These are phyloP conservation scores for Aspergillus glaucus DNA, from an alignment of 2,329 filamentous ascomycete species.

Conservation along the genomic window DNA sequence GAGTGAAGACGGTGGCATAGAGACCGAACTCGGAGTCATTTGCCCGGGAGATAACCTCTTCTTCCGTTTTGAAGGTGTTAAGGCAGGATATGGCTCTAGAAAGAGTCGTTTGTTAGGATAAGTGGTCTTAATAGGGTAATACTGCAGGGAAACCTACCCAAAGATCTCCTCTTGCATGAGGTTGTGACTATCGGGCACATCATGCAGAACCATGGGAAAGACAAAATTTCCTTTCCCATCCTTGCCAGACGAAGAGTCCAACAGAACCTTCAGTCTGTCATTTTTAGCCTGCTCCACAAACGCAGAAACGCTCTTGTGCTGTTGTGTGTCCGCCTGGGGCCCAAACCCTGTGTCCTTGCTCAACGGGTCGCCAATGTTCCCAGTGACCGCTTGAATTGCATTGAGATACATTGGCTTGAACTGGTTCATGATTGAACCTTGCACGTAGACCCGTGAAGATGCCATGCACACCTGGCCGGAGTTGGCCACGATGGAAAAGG, in stretches of 20 bases:
- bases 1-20: conserved; percentile 6
- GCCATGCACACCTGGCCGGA: conserved; percentile 14
- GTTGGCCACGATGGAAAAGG: conserved; percentile 2
- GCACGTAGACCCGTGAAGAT: conserved; percentile 12
- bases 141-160: conserved; percentile 14
- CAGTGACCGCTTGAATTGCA: neutral
- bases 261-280: neutral
- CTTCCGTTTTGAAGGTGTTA: conserved; percentile 35
- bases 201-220: conserved; percentile 72
- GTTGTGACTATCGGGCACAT: conserved; percentile 48
- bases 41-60: conserved; percentile 48
- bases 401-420: conserved; percentile 4
- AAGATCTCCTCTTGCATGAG: conserved; percentile 37
- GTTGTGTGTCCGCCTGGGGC: neutral
- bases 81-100: conserved; percentile 6
- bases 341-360: neutral
- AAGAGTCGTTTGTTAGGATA: neutral
- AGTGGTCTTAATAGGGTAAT: neutral
- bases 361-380: neutral
- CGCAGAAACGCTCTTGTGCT: neutral
- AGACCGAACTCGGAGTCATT: conserved; percentile 36
- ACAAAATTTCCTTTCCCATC: conserved; percentile 59
- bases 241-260: neutral
- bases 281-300: neutral
- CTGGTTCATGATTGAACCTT: conserved; percentile 5